phyloP scores from a whole-genome alignment of 164 flowering plant species.

The Piper longum region DNA sequence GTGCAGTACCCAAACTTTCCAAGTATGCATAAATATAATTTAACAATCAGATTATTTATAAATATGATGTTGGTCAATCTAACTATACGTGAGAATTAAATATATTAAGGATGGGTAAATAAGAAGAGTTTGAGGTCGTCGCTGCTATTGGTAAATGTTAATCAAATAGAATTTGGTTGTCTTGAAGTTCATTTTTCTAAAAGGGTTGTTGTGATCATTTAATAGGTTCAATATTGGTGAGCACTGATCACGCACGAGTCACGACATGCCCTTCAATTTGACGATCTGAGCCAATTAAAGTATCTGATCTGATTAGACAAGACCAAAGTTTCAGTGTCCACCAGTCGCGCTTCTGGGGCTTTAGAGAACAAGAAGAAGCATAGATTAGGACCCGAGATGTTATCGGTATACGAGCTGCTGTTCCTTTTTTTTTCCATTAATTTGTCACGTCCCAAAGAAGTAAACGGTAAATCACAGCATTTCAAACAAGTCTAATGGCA shows the following conservation, averaged over 20 bases:
- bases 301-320: slow-evolving; percentile 1
- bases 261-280: slow-evolving; percentile 1
- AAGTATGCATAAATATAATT: no score
- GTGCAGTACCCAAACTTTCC: no score
- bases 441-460: background rate
- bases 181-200: background rate
- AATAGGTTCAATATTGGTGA: background rate
- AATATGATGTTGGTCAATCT: no score
- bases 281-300: background rate
- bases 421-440: background rate
- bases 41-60: no score
- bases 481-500: no score
- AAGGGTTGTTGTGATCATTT: background rate
- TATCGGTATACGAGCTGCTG: background rate
- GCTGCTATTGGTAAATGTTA: no score
- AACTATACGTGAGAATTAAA: no score
- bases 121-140: no score
- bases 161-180: no score
- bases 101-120: no score
- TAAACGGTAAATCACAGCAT: no score
- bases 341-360: background rate
- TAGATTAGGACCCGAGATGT: background rate
- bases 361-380: background rate
- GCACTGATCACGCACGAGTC: background rate
- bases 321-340: background rate